Evolutionary conservation across 148 eudicot genomes (phyloP).

Genomic region (Diospyros kaki): DNA sequence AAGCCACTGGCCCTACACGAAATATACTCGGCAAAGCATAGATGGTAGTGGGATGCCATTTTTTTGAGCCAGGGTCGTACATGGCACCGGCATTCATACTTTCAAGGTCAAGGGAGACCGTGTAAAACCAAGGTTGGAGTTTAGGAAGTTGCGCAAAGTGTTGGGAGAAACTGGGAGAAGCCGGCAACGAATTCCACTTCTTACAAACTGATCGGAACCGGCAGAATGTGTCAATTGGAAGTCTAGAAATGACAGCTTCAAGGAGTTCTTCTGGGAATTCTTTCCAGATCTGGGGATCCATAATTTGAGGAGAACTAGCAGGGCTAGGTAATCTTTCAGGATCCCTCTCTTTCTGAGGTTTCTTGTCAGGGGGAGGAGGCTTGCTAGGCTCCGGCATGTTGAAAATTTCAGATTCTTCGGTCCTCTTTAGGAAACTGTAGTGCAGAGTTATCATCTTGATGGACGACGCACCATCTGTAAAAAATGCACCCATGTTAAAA

Average conservation of each 20-base stretch:
- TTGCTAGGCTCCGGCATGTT: slow-evolving; percentile 60
- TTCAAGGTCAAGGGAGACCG: slow-evolving; percentile 47
- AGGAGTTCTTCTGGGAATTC: slow-evolving; percentile 89
- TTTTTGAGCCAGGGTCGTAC: slow-evolving; percentile 62
- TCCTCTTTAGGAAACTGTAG: slow-evolving; percentile 34
- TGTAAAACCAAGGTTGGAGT: slow-evolving; percentile 80
- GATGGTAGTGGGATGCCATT: slow-evolving; percentile 76
- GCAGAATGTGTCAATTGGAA: slow-evolving; percentile 81
- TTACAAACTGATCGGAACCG: slow-evolving; percentile 71
- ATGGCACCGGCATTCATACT: slow-evolving; percentile 63
- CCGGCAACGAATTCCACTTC: slow-evolving; percentile 72
- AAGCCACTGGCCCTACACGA: slow-evolving; percentile 76
- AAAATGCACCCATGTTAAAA: slow-evolving; percentile 27
- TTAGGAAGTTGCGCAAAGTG: slow-evolving; percentile 57
- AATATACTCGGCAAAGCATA: slow-evolving; percentile 59
- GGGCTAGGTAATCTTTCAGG: slow-evolving; percentile 27
- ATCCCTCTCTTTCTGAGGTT: slow-evolving; percentile 52
- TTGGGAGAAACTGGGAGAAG: slow-evolving; percentile 60
- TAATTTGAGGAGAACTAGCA: slow-evolving; percentile 28
- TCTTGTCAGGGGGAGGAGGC: slow-evolving; percentile 56
- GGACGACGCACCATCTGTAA: slow-evolving; percentile 10
- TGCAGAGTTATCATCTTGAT: slow-evolving; percentile 45
- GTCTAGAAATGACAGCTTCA: slow-evolving; percentile 84
- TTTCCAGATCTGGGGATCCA: slow-evolving; percentile 78
- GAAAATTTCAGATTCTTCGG: slow-evolving; percentile 43